Evolutionary conservation across 2,329 filamentous ascomycete species (phyloP), one percentile per base, ranked within the genome.

Genomic region (Phaeoacremonium minimum): DNA sequence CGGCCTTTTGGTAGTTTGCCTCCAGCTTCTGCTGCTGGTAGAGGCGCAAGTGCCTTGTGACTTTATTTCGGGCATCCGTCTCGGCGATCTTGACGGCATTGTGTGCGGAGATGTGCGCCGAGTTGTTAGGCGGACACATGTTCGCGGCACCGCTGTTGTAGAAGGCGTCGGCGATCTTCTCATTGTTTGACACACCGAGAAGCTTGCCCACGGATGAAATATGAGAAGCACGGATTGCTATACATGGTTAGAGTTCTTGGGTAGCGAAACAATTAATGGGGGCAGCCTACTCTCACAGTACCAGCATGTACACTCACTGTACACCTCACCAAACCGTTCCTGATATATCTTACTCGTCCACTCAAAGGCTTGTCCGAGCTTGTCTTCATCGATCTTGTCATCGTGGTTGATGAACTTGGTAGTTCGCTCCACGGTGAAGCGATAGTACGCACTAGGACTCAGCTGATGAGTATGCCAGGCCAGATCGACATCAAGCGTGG

Each of bases 401-500:
- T 93, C 83, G 51, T 94, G 87, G 52, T 90, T 80, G 46, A 91
- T 74, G 51, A 88, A 87, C 33, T 71, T 76, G 2, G 41, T 42
- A 0, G 69, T 71, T 15, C 56, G 55, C 1, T 34, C 37, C 2
- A 70, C 52, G 2, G 75, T 82, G 52, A 75, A 82, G 4, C 53
- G 41, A 48, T 77, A 83, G 60, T 93, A 93, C 4, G 63, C 51
- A 3, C 54, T 50, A 0, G 86, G 83, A 7, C 65, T 74, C 4
- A 91, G 74, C 53, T 91, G 84, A 49, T 91, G 85, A 0, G 85
- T 91, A 53, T 94, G 87, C 84, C 85, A 89, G 0, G 76, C 83
- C 0, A 89, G 64, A 51, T 89, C 85, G 5, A 89, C 70, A 44
- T 89, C 85, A 0, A 88, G 66, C 0, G 84, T 89, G 0, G 85